Evolutionary conservation across 2,329 filamentous ascomycete species (phyloP), one percentile per base, ranked within the genome.

Genomic region (Claviceps fusiformis): DNA sequence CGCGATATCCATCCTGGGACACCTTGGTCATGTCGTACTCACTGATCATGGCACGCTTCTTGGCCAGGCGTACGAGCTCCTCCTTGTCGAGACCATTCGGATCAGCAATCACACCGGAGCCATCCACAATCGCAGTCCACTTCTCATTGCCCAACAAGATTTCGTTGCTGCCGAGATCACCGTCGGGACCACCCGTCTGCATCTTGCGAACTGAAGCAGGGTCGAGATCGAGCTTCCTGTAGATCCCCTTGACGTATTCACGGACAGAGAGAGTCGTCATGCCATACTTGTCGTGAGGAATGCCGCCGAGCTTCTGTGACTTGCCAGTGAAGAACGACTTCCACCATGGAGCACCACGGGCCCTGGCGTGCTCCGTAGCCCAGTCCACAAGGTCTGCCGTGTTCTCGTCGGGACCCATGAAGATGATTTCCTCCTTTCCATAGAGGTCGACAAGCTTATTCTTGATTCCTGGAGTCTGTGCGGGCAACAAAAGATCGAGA

Each of bases 271-370:
- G 74, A 0, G 93, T 97, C 0, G 93, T 98, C 93, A 98, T 98
- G 64, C 93, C 93, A 67, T 98, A 98, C 45, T 78, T 74, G 69
- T 98, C 93, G 71, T 98, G 93, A 43, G 93, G 93, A 62, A 98
- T 98, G 67, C 93, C 93, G 59, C 93, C 93, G 15, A 98, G 80
- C 71, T 87, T 93, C 54, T 90, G 93, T 62, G 89, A 95, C 79
- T 98, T 98, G 66, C 93, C 93, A 2, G 93, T 98, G 79, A 98
- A 98, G 81, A 98, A 98, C 0, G 93, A 98, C 78, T 98, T 98
- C 93, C 93, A 98, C 89, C 92, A 98, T 33, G 90, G 89, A 5
- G 93, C 93, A 49, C 90, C 90, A 63, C 93, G 85, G 58, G 76
- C 75, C 53, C 89, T 83, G 58, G 93, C 93, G 70, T 98, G 93